Percentiles rank a stretch among this genome's conserved stretches.
Conservation (phyloP, 768 basidiomycete species). For the Russula sp. region DNA sequence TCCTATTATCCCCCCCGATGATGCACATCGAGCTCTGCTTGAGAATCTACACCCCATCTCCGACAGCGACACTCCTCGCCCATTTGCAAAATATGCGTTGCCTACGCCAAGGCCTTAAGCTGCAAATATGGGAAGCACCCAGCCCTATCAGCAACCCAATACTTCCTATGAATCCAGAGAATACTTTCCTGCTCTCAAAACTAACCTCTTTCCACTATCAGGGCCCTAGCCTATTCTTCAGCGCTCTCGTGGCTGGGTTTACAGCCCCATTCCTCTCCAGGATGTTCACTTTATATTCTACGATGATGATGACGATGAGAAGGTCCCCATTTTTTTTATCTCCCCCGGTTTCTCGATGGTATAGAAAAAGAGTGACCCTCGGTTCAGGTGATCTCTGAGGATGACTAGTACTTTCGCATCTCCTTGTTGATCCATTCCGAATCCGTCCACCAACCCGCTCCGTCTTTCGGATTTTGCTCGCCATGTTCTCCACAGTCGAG, state of each 20-base stretch:
- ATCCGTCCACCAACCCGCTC: not conserved
- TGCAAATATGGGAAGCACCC: not conserved
- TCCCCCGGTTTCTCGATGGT: not conserved
- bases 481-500: not conserved
- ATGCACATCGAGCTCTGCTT: not conserved
- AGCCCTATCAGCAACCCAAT: no score
- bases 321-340: not conserved
- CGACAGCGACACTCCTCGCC: no score
- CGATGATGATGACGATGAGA: no score
- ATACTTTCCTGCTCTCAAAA: not conserved
- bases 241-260: not conserved
- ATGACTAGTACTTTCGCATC: accelerated
- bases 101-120: not conserved
- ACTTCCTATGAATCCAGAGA: not conserved
- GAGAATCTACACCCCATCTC: no score
- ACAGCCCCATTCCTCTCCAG: not conserved
- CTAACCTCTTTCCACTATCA: not conserved
- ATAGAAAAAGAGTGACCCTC: not conserved
- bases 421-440: not conserved
- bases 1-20: not conserved
- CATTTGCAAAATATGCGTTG: not conserved
- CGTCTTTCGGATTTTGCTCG: not conserved
- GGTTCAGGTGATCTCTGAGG: not conserved
- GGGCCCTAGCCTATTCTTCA: not conserved
- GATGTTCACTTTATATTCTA: no score